These are phyloP conservation scores for Sphaerulina musiva DNA, from an alignment of 2,329 filamentous ascomycete genomes.

Conservation along the genomic window DNA sequence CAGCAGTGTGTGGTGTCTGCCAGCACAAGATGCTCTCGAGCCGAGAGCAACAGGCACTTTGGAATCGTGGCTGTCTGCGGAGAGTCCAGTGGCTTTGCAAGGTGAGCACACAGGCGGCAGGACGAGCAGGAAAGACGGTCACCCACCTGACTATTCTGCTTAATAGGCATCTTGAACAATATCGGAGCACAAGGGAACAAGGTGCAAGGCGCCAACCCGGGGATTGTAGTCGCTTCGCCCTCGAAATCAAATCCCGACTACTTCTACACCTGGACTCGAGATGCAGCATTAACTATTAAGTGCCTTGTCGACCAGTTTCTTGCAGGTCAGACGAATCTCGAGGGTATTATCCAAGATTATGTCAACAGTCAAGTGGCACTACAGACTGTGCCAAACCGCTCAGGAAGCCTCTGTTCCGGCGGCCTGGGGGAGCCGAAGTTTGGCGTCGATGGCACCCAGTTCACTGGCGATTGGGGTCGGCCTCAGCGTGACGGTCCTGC, in stretches of 20 bases:
- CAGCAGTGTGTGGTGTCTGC: slow-evolving; percentile 5
- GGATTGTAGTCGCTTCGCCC: slow-evolving; percentile 52
- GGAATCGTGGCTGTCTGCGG: slow-evolving; percentile 37
- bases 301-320: slow-evolving; percentile 61
- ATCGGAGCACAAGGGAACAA: slow-evolving; percentile 48
- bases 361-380: slow-evolving; percentile 60
- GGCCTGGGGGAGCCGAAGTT: slow-evolving; percentile 69
- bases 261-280: slow-evolving; percentile 73
- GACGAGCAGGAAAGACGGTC: no score
- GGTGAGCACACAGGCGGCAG: slow-evolving; percentile 15
- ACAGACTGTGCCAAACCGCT: slow-evolving; percentile 63
- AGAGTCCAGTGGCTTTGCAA: slow-evolving; percentile 46
- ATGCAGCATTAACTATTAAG: slow-evolving; percentile 66
- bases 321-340: slow-evolving; percentile 49
- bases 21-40: slow-evolving; percentile 12
- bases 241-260: slow-evolving; percentile 53
- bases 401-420: slow-evolving; percentile 48
- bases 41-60: slow-evolving; percentile 20
- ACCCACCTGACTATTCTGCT: not conserved
- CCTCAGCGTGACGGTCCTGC: slow-evolving; percentile 76
- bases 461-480: slow-evolving; percentile 58
- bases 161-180: slow-evolving; percentile 45
- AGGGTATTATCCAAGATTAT: slow-evolving; percentile 60
- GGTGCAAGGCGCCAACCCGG: slow-evolving; percentile 44
- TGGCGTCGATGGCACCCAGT: slow-evolving; percentile 53